A percentile compares a stretch with the other conserved stretches of the same genome.
These are phyloP conservation scores for Penicillium psychrosexuale DNA, from an alignment of 2,329 filamentous ascomycete genomes.

Conservation along the genomic window DNA sequence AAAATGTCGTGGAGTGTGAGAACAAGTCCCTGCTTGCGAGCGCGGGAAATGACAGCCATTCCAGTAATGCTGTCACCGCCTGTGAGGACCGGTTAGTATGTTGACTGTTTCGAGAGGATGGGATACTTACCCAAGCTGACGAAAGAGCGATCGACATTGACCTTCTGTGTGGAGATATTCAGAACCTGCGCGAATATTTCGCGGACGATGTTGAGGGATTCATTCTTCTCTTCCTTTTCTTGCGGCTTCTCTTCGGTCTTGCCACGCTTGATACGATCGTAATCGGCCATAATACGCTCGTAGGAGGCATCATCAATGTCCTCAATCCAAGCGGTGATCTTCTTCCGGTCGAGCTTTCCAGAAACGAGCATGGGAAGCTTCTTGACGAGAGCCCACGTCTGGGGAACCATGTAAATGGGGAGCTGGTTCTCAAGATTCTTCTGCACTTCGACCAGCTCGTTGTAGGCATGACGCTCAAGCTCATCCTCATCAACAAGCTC, in stretches of 20 bases:
- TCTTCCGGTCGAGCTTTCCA: conserved; percentile 40
- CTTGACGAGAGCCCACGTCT: conserved; percentile 39
- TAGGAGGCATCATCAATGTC: conserved; percentile 40
- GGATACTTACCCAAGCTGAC: conserved; percentile 34
- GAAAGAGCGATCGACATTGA: conserved; percentile 36
- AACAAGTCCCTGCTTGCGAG: conserved; percentile 35
- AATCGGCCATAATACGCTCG: conserved; percentile 39
- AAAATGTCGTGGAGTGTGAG: conserved; percentile 36
- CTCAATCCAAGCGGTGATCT: conserved; percentile 46
- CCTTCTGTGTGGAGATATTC: conserved; percentile 34
- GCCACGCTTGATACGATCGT: conserved; percentile 29
- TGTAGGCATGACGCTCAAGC: conserved; percentile 23
- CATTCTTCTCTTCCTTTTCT: conserved; percentile 14
- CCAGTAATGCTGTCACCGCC: conserved; percentile 42
- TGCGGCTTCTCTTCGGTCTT: conserved; percentile 20
- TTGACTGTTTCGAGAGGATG: not conserved
- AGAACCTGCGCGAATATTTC: conserved; percentile 38
- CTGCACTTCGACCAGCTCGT: conserved; percentile 32
- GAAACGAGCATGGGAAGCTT: conserved; percentile 41
- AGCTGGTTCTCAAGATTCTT: conserved; percentile 44
- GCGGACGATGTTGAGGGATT: conserved; percentile 23
- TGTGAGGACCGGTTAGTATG: conserved; percentile 15
- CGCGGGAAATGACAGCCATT: conserved; percentile 39
- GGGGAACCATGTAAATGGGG: conserved; percentile 47
- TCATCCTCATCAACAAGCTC: conserved; percentile 30